phyloP scores from a whole-genome alignment of 352 stramenopile genomes.

The Pythium sp. region DNA sequence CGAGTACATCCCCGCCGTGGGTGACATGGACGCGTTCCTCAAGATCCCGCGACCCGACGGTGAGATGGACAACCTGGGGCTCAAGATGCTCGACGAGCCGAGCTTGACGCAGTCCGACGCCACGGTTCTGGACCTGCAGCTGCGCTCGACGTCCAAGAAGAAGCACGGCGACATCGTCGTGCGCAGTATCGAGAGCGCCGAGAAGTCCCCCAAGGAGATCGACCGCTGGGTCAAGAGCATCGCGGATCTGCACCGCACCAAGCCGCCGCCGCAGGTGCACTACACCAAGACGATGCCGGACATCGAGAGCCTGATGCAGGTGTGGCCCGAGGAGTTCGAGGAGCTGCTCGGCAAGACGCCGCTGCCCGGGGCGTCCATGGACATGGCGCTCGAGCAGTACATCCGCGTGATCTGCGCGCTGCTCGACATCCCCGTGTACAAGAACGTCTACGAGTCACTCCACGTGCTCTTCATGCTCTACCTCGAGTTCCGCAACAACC shows the following conservation, averaged over 20 bases:
- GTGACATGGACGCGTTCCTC: constrained; percentile 96
- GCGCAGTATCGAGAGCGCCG: constrained; percentile 92
- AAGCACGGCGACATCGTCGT: constrained; percentile 91
- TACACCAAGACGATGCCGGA: constrained; percentile 94
- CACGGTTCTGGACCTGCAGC: constrained; percentile 94
- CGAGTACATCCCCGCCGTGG: constrained; percentile 95
- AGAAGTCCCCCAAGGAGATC: constrained; percentile 92
- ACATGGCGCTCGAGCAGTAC: constrained; percentile 94
- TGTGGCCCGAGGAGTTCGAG: constrained; percentile 86
- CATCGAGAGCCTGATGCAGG: constrained; percentile 94
- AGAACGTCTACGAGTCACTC: constrained; percentile 93
- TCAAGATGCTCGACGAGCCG: constrained; percentile 94
- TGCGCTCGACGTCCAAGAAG: constrained; percentile 94
- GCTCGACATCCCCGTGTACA: constrained; percentile 94
- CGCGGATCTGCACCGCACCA: constrained; percentile 91
- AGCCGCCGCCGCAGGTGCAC: constrained; percentile 90
- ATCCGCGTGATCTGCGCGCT: constrained; percentile 90
- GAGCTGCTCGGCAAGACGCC: constrained; percentile 71
- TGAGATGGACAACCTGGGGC: constrained; percentile 85
- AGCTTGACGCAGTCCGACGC: constrained; percentile 91
- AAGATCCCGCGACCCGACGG: constrained; percentile 94
- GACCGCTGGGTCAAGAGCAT: constrained; percentile 96
- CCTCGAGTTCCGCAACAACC: constrained; percentile 90
- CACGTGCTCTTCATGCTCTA: constrained; percentile 95
- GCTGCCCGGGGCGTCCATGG: constrained; percentile 79